Percentiles rank a stretch among this genome's conserved stretches.
Conservation (phyloP, 2,329 filamentous ascomycete species). For the Fusarium sp. region DNA sequence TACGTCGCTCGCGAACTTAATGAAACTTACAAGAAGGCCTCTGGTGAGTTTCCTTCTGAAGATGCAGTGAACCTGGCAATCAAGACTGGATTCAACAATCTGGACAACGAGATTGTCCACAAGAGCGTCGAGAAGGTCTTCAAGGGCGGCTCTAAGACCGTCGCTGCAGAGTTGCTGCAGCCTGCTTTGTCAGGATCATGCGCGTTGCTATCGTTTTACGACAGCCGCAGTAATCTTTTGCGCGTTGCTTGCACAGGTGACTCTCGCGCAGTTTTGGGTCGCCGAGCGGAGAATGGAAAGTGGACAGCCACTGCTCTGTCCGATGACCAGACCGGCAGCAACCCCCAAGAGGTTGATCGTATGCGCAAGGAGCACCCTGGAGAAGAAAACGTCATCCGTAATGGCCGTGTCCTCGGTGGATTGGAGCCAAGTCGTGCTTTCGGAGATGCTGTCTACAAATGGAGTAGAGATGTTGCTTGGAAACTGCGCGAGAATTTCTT, state of each 20-base stretch:
- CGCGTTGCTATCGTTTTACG: constrained; percentile 95
- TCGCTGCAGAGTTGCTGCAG: constrained; percentile 90
- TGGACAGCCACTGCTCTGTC: constrained; percentile 94
- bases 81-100: constrained; percentile 87
- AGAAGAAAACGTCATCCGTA: constrained; percentile 87
- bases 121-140: constrained; percentile 92
- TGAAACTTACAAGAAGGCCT: constrained; percentile 83
- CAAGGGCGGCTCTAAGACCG: constrained; percentile 88
- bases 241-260: constrained; percentile 97
- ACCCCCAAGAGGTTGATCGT: constrained; percentile 84
- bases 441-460: constrained; percentile 97
- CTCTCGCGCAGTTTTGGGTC: constrained; percentile 92
- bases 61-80: constrained; percentile 91
- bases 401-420: constrained; percentile 91
- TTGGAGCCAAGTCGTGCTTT: constrained; percentile 95
- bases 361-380: constrained; percentile 89
- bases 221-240: constrained; percentile 85
- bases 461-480: constrained; percentile 86
- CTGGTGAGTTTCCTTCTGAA: constrained; percentile 74
- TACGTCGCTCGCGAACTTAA: constrained; percentile 96
- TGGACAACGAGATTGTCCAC: constrained; percentile 95
- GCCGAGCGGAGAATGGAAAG: constrained; percentile 82
- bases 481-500: constrained; percentile 90
- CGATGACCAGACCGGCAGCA: constrained; percentile 93
- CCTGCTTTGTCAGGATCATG: constrained; percentile 97